Evolutionary conservation across 164 flowering plant species (phyloP), one percentile per base, ranked within the genome.

Genomic region (Chimonanthus praecox): DNA sequence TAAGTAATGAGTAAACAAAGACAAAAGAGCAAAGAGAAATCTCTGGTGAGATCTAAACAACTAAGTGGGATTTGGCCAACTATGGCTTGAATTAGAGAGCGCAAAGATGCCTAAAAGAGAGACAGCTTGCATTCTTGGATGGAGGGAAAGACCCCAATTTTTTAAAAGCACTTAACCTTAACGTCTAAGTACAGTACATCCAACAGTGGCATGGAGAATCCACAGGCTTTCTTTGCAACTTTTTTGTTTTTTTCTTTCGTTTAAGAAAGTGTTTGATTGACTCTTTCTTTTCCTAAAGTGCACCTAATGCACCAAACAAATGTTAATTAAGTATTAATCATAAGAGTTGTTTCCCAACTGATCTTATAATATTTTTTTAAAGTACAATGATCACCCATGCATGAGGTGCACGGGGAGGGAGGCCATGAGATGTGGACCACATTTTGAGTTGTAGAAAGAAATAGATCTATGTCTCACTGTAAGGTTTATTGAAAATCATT

Each of bases 101-200:
- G 6, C 2, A 3, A 68, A 48, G 54, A 68, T 47, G 18, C 58
- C 18, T 5, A 18, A 47, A 68, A 68, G 51, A 20, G 43, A 68
- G 70, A 68, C 70, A 68, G 70, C 70, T 68, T 68, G 70, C 70
- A 68, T 6, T 33, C 70, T 16, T 9, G 47, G 54, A 4, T 68
- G 7, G 54, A 47, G 50, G 13, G 47, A 43, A 47, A n/a, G 70
- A 44, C 15, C 33, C 33, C 54, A 47, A 68, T 33, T 65, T 68
- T 68, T 68, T 18, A 5, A 48, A 68, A 47, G 21, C 33, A 44
- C 49, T 3, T 43, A 7, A 68, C 21, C 68, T 9, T 2, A 63
- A 9, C 66, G 43, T 18, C 44, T 4, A 21, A 63, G 66, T 18
- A 13, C 21, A 63, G 66, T 18, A 13, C 21, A 21, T 21, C 6